These are phyloP conservation scores for Nephelium lappaceum DNA, from an alignment of 345 rosid genomes.

Conservation along the genomic window DNA sequence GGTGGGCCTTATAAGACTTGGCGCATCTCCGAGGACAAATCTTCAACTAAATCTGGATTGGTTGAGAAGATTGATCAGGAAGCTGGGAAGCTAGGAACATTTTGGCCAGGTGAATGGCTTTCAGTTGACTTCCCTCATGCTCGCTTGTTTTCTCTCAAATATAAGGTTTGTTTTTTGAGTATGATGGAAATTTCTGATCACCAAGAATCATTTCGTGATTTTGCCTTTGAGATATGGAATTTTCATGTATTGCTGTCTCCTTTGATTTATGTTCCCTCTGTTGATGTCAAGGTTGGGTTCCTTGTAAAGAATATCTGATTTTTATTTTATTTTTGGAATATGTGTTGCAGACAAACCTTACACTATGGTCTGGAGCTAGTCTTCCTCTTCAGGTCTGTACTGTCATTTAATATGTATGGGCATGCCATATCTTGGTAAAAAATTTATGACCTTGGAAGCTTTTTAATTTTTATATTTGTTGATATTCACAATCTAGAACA, in stretches of 20 bases:
- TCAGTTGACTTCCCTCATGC: slow-evolving; percentile 83
- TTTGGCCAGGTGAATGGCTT: slow-evolving; percentile 99
- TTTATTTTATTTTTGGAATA: slow-evolving; percentile 10
- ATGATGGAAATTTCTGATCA: slow-evolving; percentile 5
- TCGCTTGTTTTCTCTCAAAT: slow-evolving; percentile 83
- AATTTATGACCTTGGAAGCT: background rate
- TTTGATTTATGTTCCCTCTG: background rate
- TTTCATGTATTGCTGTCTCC: slow-evolving; percentile 7
- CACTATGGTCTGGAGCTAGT: slow-evolving; percentile 95
- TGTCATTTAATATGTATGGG: background rate
- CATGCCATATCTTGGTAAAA: background rate
- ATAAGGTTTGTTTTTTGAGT: slow-evolving; percentile 71
- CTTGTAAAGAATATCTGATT: slow-evolving; percentile 8
- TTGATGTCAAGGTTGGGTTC: slow-evolving; percentile 15
- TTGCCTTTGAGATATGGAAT: slow-evolving; percentile 2
- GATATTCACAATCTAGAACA: background rate
- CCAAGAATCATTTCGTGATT: background rate
- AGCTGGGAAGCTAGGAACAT: slow-evolving; percentile 95
- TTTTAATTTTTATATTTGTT: background rate
- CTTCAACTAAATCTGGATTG: slow-evolving; percentile 90
- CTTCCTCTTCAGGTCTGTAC: slow-evolving; percentile 88
- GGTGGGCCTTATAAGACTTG: slow-evolving; percentile 96
- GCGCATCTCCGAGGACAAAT: slow-evolving; percentile 89
- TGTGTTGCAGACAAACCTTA: slow-evolving; percentile 83
- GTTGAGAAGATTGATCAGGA: slow-evolving; percentile 98